Evolutionary conservation across 805 yeast genomes (phyloP).

Genomic region (Wickerhamomyces tratensis): DNA sequence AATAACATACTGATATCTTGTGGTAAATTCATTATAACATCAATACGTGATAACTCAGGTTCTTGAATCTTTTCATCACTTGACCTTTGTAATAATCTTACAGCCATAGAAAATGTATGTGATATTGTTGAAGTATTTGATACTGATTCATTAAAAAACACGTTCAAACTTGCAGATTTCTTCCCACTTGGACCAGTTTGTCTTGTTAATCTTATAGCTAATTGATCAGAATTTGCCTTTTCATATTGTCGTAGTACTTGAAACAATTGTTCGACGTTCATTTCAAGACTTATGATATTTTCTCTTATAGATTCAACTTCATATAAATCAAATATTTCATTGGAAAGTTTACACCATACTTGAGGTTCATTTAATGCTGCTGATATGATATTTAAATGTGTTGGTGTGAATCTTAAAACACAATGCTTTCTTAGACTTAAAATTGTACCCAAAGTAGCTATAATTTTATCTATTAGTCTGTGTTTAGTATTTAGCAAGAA

Average conservation of each 20-base stretch:
- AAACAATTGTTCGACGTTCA: slow-evolving; percentile 49
- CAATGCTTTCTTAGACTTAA: slow-evolving; percentile 44
- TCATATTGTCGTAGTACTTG: slow-evolving; percentile 52
- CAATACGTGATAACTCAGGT: slow-evolving; percentile 50
- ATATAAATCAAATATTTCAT: slow-evolving; percentile 22
- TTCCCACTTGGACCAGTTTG: slow-evolving; percentile 19
- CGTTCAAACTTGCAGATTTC: slow-evolving; percentile 40
- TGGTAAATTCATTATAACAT: slow-evolving; percentile 42
- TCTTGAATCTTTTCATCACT: slow-evolving; percentile 47
- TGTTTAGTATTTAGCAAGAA: neutral
- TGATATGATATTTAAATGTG: slow-evolving; percentile 40
- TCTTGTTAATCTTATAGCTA: slow-evolving; percentile 41
- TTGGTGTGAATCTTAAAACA: slow-evolving; percentile 44
- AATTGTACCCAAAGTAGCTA: slow-evolving; percentile 38
- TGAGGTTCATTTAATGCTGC: slow-evolving; percentile 50
- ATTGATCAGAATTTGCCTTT: slow-evolving; percentile 37
- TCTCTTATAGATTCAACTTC: slow-evolving; percentile 36
- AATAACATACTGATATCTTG: slow-evolving; percentile 41
- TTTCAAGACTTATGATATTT: slow-evolving; percentile 47
- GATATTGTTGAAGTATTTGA: slow-evolving; percentile 35
- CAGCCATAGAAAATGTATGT: slow-evolving; percentile 66
- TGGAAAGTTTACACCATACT: slow-evolving; percentile 52
- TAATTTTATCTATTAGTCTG: neutral
- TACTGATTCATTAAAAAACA: slow-evolving; percentile 41
- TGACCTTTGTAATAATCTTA: slow-evolving; percentile 45